phyloP scores from a whole-genome alignment of 805 yeast species.

The Ogataea trehaloabstinens region DNA sequence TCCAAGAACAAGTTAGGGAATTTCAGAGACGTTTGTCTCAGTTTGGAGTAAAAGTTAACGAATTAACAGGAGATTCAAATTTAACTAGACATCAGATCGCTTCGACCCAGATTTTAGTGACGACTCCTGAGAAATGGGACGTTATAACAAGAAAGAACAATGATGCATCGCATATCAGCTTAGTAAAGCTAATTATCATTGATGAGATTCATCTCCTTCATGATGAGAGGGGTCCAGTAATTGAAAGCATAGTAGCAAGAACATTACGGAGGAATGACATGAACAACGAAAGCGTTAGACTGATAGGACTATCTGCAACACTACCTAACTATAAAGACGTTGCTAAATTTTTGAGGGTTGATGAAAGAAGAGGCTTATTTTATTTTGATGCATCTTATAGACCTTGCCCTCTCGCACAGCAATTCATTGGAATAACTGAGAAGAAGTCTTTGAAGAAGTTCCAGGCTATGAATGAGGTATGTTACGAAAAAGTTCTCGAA shows the following conservation, averaged over 20 bases:
- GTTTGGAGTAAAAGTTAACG: conserved; percentile 72
- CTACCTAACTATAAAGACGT: conserved; percentile 88
- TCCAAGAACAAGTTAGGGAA: conserved; percentile 90
- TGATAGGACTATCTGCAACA: conserved; percentile 90
- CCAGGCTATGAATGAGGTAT: conserved; percentile 86
- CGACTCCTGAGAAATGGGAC: conserved; percentile 99
- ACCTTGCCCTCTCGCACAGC: conserved; percentile 91
- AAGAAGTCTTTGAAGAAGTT: conserved; percentile 72
- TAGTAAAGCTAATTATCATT: conserved; percentile 70
- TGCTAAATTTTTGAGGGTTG: conserved; percentile 73
- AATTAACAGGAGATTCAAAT: conserved; percentile 86
- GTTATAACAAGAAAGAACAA: conserved; percentile 81
- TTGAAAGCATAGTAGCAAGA: conserved; percentile 85
- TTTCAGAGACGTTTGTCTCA: conserved; percentile 65
- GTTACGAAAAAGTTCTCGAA: conserved; percentile 76
- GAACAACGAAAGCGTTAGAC: conserved; percentile 46
- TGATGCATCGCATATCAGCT: conserved; percentile 60
- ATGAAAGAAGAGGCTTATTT: conserved; percentile 57
- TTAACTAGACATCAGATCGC: conserved; percentile 71
- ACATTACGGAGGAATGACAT: conserved; percentile 50
- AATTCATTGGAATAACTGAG: conserved; percentile 84
- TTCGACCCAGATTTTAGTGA: conserved; percentile 78
- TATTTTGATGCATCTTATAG: conserved; percentile 81
- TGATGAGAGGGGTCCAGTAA: conserved; percentile 92
- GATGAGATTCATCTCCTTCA: conserved; percentile 93